Percentiles rank a stretch among this genome's conserved stretches.
Evolutionary conservation across 78 protist genomes (phyloP).

Genomic region (Dictyostelium firmibasis): DNA sequence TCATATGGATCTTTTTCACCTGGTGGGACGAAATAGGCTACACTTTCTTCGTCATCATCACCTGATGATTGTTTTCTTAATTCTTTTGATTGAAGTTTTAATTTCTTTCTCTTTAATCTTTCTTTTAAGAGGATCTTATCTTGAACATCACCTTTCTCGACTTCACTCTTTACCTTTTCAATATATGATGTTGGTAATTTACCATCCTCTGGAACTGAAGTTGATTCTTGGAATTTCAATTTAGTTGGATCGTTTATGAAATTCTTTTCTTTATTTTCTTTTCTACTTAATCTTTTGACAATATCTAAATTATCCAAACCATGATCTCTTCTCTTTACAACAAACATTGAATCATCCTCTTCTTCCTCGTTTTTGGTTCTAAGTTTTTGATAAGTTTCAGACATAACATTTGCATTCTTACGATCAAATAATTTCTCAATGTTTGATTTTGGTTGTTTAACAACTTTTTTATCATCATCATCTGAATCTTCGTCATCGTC

Average conservation of each 20-base stretch:
- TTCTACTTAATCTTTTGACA: neutral
- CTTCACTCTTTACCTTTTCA: neutral
- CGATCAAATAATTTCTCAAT: constrained; percentile 18
- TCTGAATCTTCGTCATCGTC: neutral
- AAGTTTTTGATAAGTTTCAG: constrained; percentile 26
- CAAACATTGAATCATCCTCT: constrained; percentile 49
- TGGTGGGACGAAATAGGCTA: constrained; percentile 50
- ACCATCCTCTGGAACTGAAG: neutral
- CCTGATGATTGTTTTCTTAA: neutral
- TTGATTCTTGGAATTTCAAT: neutral
- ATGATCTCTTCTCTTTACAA: constrained; percentile 57
- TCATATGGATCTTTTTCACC: constrained; percentile 46
- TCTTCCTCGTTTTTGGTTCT: constrained; percentile 14
- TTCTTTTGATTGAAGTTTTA: neutral
- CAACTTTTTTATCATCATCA: neutral
- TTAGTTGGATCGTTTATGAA: neutral
- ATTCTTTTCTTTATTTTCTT: neutral
- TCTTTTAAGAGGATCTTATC: neutral
- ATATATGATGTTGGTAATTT: constrained; percentile 17
- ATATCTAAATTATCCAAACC: neutral
- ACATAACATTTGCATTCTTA: constrained; percentile 52
- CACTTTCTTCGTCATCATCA: constrained; percentile 22
- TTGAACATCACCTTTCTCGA: neutral
- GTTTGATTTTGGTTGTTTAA: neutral
- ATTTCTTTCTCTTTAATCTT: constrained; percentile 5